Conservation (phyloP, 1,284 basidiomycete species). For the Ceratobasidium sp. region DNA sequence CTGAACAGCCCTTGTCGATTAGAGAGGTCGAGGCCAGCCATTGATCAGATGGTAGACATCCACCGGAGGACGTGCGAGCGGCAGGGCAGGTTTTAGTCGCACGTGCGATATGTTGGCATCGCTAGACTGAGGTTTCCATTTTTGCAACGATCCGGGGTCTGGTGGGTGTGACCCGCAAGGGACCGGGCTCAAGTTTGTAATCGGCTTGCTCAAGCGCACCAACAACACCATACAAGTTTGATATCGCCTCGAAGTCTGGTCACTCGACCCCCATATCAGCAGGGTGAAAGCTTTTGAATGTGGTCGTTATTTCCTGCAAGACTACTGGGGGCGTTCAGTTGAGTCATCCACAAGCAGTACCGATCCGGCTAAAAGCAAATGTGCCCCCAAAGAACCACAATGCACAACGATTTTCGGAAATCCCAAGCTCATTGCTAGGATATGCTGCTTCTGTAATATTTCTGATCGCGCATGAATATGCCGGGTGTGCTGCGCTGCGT, state of each 20-base stretch:
- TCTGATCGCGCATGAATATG: conserved; percentile 15
- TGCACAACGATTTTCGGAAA: background rate
- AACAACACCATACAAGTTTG: too few relatives aligned
- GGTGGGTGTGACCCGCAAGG: background rate
- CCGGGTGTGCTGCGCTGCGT: background rate
- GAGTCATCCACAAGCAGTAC: too few relatives aligned
- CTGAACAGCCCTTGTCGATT: conserved; percentile 1
- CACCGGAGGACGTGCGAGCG: background rate
- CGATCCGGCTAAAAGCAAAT: too few relatives aligned
- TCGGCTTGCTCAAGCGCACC: too few relatives aligned
- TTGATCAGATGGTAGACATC: background rate
- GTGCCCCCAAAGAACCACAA: too few relatives aligned
- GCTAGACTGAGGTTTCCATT: conserved; percentile 2
- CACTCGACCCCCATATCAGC: too few relatives aligned
- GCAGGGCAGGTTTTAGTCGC: background rate
- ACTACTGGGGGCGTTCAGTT: too few relatives aligned
- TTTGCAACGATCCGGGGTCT: background rate
- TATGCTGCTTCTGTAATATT: background rate
- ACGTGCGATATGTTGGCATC: conserved; percentile 7
- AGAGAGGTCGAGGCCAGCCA: background rate
- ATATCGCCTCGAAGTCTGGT: too few relatives aligned
- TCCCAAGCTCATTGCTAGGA: background rate
- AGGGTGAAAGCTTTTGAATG: too few relatives aligned
- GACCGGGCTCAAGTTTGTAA: background rate
- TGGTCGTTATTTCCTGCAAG: too few relatives aligned